Conservation (phyloP, 164 flowering plant genomes). For the grape (Vitis vinifera) region ASM3070453v1 NC_081816.1:6898001-6898500, state of each 20-base stretch:
- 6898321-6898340: slow-evolving; percentile 8
- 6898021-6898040: slow-evolving; percentile 16
- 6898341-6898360: slow-evolving; percentile 8
- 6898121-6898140: background rate
- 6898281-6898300: background rate
- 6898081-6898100: slow-evolving; percentile 4
- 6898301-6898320: background rate
- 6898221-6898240: slow-evolving; percentile 10
- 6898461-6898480: background rate
- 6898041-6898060: slow-evolving; percentile 17
- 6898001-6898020: slow-evolving; percentile 35
- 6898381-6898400: slow-evolving; percentile 6
- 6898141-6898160: background rate
- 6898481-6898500: background rate
- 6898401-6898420: slow-evolving; percentile 11
- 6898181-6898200: slow-evolving; percentile 3
- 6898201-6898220: background rate
- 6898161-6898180: background rate
- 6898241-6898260: background rate
- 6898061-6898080: slow-evolving; percentile 2
- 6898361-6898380: slow-evolving; percentile 1
- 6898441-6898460: slow-evolving; percentile 25
- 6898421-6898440: slow-evolving; percentile 17
- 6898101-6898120: background rate
- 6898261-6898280: background rate